These are phyloP conservation scores for Naumovozyma baii DNA, from an alignment of 805 yeast species.

Conservation along the genomic window DNA sequence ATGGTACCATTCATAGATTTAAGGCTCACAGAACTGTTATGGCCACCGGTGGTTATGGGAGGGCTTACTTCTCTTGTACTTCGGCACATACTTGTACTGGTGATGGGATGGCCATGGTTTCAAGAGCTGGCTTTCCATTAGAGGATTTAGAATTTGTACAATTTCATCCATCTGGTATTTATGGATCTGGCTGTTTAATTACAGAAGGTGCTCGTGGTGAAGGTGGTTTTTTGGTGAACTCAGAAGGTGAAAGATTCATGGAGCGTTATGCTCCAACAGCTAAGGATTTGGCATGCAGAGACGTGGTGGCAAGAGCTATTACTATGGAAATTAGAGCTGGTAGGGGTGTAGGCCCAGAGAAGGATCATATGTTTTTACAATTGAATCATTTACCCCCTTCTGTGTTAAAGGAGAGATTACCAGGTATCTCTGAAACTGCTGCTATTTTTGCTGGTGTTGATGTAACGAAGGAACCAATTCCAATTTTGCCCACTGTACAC, in stretches of 20 bases:
- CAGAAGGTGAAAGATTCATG: constrained; percentile 99
- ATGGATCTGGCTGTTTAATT: constrained; percentile 97
- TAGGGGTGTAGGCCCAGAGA: constrained; percentile 95
- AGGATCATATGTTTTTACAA: constrained; percentile 93
- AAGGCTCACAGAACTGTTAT: constrained; percentile 92
- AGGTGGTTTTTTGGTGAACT: constrained; percentile 94
- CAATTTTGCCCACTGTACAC: constrained; percentile 95
- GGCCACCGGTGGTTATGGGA: constrained; percentile 98
- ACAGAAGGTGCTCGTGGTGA: constrained; percentile 99
- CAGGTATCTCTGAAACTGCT: constrained; percentile 98
- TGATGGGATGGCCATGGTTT: constrained; percentile 97
- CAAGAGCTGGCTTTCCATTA: constrained; percentile 96
- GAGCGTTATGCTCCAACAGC: constrained; percentile 99
- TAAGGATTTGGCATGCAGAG: constrained; percentile 96
- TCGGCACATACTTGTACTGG: constrained; percentile 99
- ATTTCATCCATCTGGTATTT: constrained; percentile 99
- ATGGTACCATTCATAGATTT: constrained; percentile 96
- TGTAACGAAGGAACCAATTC: constrained; percentile 98
- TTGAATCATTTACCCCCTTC: constrained; percentile 87
- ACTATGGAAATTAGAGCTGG: constrained; percentile 98
- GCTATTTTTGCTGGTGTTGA: constrained; percentile 98
- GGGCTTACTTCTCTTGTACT: constrained; percentile 97
- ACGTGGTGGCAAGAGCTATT: constrained; percentile 95
- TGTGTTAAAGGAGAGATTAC: constrained; percentile 88
- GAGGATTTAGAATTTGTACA: constrained; percentile 97